Conservation (phyloP, 2,329 filamentous ascomycete genomes). For the Aspergillus sp. region DNA sequence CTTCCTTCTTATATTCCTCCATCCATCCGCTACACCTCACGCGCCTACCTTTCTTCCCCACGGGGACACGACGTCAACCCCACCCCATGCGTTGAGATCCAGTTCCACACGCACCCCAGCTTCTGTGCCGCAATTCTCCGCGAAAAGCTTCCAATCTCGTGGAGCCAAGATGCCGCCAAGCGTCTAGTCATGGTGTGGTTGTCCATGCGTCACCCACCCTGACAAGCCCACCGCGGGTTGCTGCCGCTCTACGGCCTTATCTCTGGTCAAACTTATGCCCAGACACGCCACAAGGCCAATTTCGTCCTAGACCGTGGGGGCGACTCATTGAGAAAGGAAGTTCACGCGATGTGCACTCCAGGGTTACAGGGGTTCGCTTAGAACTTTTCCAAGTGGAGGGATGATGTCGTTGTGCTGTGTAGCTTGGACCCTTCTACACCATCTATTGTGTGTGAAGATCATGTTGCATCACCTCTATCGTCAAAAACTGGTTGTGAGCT, state of each 20-base stretch:
- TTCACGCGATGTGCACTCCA: background rate
- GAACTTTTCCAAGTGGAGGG: no score
- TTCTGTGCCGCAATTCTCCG: slow-evolving; percentile 8
- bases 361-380: background rate
- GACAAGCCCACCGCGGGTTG: slow-evolving; percentile 4
- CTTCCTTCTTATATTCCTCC: background rate
- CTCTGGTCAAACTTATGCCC: background rate
- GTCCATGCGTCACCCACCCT: slow-evolving; percentile 8
- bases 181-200: slow-evolving; percentile 5
- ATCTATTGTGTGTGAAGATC: no score
- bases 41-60: background rate
- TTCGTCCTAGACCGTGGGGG: background rate
- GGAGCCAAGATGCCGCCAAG: slow-evolving; percentile 15
- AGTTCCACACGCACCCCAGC: slow-evolving; percentile 7
- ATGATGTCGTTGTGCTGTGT: no score
- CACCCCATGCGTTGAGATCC: slow-evolving; percentile 3
- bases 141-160: slow-evolving; percentile 11
- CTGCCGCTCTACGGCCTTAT: slow-evolving; percentile 4
- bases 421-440: no score
- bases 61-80: background rate
- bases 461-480: no score
- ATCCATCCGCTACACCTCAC: background rate
- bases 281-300: background rate
- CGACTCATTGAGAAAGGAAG: background rate
- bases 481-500: no score